These are phyloP conservation scores for Grosmannia huntii DNA, from an alignment of 2,329 filamentous ascomycete species.

Conservation along the genomic window DNA sequence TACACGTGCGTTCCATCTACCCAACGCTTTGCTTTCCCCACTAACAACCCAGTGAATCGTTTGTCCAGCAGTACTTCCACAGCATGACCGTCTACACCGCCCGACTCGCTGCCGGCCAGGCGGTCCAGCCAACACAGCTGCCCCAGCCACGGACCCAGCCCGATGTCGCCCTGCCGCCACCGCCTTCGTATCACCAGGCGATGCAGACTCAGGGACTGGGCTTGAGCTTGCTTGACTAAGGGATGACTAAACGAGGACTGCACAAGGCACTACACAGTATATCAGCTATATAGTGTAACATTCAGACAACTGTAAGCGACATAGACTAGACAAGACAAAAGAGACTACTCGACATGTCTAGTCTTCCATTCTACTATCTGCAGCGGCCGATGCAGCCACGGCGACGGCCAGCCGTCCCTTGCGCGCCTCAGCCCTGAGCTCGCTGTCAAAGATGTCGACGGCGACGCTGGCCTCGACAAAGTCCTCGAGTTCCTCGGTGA, in stretches of 20 bases:
- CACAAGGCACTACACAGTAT: too few species aligned
- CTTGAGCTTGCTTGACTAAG: slow-evolving; percentile 4
- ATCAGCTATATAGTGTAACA: too few species aligned
- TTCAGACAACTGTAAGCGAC: too few species aligned
- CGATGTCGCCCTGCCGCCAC: neutral
- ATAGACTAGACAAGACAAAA: too few species aligned
- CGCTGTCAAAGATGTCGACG: slow-evolving; percentile 60
- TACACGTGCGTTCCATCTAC: slow-evolving; percentile 48
- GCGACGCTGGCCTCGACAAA: slow-evolving; percentile 83
- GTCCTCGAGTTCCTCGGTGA: slow-evolving; percentile 91
- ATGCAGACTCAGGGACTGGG: neutral
- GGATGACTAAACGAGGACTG: neutral
- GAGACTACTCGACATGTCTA: too few species aligned
- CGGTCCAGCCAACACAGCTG: neutral
- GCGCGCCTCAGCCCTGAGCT: slow-evolving; percentile 38
- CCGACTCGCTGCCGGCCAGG: slow-evolving; percentile 12
- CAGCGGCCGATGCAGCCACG: neutral
- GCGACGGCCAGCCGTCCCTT: slow-evolving; percentile 15
- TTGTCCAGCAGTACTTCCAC: slow-evolving; percentile 64
- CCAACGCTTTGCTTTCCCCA: neutral
- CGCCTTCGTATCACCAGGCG: slow-evolving; percentile 10
- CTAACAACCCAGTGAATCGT: slow-evolving; percentile 45
- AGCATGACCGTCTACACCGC: slow-evolving; percentile 49
- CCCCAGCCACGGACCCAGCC: neutral
- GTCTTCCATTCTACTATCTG: neutral